Conservation (phyloP, 768 basidiomycete genomes). For the Tremella fuciformis region DNA sequence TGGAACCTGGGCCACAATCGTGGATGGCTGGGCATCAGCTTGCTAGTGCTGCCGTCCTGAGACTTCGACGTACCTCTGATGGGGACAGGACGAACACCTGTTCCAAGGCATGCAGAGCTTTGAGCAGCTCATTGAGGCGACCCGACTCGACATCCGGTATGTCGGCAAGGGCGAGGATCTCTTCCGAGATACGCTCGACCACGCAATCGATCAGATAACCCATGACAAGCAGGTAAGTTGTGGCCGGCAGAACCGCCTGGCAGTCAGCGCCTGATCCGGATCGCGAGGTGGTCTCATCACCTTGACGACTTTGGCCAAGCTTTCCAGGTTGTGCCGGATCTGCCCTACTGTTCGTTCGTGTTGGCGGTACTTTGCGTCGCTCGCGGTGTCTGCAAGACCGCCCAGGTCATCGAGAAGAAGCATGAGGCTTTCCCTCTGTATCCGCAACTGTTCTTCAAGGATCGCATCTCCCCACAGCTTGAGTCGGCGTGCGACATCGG, state of each 20-base stretch:
- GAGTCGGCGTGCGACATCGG: conserved; percentile 58
- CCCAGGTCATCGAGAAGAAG: conserved; percentile 64
- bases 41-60: neutral
- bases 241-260: conserved; percentile 67
- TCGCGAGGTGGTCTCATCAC: conserved; percentile 53
- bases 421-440: conserved; percentile 46
- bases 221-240: conserved; percentile 67
- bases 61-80: neutral
- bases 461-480: conserved; percentile 64
- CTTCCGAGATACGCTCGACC: conserved; percentile 65
- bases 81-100: conserved; percentile 60
- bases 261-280: conserved; percentile 8
- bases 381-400: conserved; percentile 67
- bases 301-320: conserved; percentile 67
- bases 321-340: conserved; percentile 64
- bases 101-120: conserved; percentile 73
- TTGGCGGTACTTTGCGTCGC: conserved; percentile 72
- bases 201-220: conserved; percentile 70
- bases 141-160: conserved; percentile 86
- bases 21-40: conserved; percentile 58
- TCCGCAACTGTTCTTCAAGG: conserved; percentile 69
- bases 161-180: conserved; percentile 73
- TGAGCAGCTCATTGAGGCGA: conserved; percentile 74
- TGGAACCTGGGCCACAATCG: conserved; percentile 79
- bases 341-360: conserved; percentile 68